Evolutionary conservation across 1,284 basidiomycete genomes (phyloP).

Genomic region (Moesziomyces globuligerus): DNA sequence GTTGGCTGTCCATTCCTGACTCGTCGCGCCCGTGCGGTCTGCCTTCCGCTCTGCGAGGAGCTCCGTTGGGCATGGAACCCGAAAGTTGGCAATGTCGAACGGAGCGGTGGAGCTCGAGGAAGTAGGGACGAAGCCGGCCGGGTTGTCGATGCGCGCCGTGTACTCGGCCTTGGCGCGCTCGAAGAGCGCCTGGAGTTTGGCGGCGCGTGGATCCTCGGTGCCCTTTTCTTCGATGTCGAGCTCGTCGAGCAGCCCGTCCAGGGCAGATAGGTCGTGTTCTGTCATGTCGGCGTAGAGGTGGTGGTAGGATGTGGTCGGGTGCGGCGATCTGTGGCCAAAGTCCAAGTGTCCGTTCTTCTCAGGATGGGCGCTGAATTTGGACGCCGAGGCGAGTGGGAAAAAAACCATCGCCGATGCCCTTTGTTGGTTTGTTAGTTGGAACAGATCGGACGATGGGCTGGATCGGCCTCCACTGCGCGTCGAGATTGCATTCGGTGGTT

Average conservation of each 20-base stretch:
- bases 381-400: slow-evolving; percentile 1
- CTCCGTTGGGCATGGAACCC: slow-evolving; percentile 8
- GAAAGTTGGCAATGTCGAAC: slow-evolving; percentile 7
- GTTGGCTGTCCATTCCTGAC: slow-evolving; percentile 43
- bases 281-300: slow-evolving; percentile 6
- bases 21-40: slow-evolving; percentile 17
- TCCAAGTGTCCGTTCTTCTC: neutral
- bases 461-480: slow-evolving; percentile 14
- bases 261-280: slow-evolving; percentile 35
- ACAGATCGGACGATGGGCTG: neutral
- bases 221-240: slow-evolving; percentile 33
- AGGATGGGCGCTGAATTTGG: neutral
- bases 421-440: no score
- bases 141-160: slow-evolving; percentile 35
- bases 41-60: slow-evolving; percentile 11
- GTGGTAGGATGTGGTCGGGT: neutral
- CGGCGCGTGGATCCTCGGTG: slow-evolving; percentile 26
- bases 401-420: slow-evolving; percentile 38
- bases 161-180: slow-evolving; percentile 31
- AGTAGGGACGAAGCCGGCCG: slow-evolving; percentile 24
- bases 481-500: neutral
- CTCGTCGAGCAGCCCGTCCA: slow-evolving; percentile 33
- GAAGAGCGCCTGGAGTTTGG: slow-evolving; percentile 41
- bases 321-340: no score
- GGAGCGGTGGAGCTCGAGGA: neutral